A percentile compares a stretch with the other conserved stretches of the same genome.
phyloP scores from a whole-genome alignment of 1,284 basidiomycete species.

The Cerioporus squamosus region DNA sequence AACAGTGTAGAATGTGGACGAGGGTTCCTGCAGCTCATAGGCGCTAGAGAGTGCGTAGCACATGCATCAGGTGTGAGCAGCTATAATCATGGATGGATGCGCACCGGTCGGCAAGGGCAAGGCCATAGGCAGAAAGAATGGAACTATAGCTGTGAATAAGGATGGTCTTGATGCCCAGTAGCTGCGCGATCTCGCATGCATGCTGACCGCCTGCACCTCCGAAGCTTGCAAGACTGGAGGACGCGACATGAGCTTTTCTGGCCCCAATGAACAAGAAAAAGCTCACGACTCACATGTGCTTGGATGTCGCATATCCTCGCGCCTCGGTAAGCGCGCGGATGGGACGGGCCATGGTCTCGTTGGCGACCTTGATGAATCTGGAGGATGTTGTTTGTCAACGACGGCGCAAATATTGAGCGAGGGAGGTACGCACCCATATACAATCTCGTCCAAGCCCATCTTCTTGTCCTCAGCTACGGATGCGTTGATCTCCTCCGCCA shows the following conservation, averaged over 20 bases:
- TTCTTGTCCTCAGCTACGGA: constrained; percentile 50
- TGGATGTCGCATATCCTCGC: constrained; percentile 82
- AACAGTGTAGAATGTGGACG: constrained; percentile 72
- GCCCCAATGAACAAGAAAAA: not conserved
- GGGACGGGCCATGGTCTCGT: constrained; percentile 92
- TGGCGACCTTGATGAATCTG: constrained; percentile 87
- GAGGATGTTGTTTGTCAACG: not conserved
- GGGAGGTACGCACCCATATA: constrained; percentile 68
- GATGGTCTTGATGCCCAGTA: constrained; percentile 84
- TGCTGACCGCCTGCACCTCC: constrained; percentile 94
- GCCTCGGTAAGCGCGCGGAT: constrained; percentile 93
- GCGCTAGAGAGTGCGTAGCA: constrained; percentile 50
- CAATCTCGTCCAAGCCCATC: constrained; percentile 83
- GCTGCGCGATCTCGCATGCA: constrained; percentile 84
- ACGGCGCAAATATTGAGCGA: not conserved
- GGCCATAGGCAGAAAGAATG: constrained; percentile 89
- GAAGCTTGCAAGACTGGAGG: constrained; percentile 77
- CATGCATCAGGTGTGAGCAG: constrained; percentile 18
- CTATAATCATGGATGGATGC: not conserved
- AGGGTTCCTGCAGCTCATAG: constrained; percentile 87
- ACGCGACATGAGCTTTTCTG: too few relatives aligned
- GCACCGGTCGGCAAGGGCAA: constrained; percentile 86
- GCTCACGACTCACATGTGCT: constrained; percentile 68
- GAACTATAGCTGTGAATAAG: constrained; percentile 87
- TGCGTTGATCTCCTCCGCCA: constrained; percentile 72